Evolutionary conservation across 148 eudicot species (phyloP), one percentile per base, ranked within the genome.

Genomic region (Persicaria maculosa): DNA sequence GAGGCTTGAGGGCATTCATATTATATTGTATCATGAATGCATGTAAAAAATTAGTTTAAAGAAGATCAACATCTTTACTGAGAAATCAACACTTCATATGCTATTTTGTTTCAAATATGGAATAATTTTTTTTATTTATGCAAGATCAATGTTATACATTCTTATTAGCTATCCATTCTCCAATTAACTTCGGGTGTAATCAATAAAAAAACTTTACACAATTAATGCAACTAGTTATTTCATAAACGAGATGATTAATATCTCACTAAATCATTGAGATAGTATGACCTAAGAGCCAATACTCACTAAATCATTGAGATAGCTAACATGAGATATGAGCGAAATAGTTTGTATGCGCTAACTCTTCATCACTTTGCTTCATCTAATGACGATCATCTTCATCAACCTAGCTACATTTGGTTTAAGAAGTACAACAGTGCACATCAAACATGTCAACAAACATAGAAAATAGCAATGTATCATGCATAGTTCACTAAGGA

Each of bases 291-390:
- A 47, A 79, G 74, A 46, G 59, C 43, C 61, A 72, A 71, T 73
- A 89, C 95, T 89, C 87, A 94, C 96, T 82, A 75, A 90, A 80
- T 81, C 88, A 90, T 85, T 77, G 92, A 80, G 87, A 78, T 46
- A 88, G 72, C 68, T 85, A 85, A 74, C 89, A 84, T 79, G 78
- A 76, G 84, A 85, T 50, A 79, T 79, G 74, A 77, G 85, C 72
- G 82, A 88, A 84, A 79, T 72, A 74, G 78, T 83, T 86, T 69
- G 81, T 72, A 86, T 79, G 79, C 72, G 77, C 87, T 75, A 79
- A 77, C 55, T 80, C 81, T 61, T 86, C 82, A 43, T 82, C 79
- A 48, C 65, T 73, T 81, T 84, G 84, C 81, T 83, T 83, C 71
- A 79, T 80, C 85, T 88, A 72, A 50, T 80, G 85, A 71, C 74